Evolutionary conservation across 441 rosid genomes (phyloP).

Genomic region (Melastoma candidum): DNA sequence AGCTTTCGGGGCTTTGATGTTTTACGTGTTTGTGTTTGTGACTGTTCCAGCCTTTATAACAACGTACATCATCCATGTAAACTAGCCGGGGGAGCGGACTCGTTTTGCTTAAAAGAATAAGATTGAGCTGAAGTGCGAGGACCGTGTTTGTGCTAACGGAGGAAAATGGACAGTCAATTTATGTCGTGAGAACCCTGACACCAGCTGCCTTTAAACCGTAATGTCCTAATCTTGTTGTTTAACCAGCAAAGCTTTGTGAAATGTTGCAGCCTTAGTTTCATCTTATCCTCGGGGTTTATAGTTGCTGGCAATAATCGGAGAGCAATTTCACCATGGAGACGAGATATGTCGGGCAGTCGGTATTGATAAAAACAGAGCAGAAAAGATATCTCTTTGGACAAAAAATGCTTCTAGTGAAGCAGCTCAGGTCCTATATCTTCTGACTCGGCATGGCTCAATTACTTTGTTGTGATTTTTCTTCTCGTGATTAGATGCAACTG

Average conservation of each 20-base stretch:
- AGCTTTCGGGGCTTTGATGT: slow-evolving; percentile 6
- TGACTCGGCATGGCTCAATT: too few relatives aligned
- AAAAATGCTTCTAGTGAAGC: slow-evolving; percentile 80
- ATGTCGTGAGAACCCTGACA: slow-evolving; percentile 52
- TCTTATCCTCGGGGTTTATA: slow-evolving; percentile 7
- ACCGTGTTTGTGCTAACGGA: slow-evolving; percentile 85
- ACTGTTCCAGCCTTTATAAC: slow-evolving; percentile 53
- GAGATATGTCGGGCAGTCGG: slow-evolving; percentile 90
- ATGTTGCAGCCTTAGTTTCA: too few relatives aligned
- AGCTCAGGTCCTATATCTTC: slow-evolving; percentile 44
- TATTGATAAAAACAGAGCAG: slow-evolving; percentile 56
- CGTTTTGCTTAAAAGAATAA: slow-evolving; percentile 72
- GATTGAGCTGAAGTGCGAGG: slow-evolving; percentile 97
- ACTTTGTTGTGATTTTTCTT: not conserved
- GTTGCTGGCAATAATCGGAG: slow-evolving; percentile 93
- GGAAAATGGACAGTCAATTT: slow-evolving; percentile 77
- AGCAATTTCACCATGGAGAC: slow-evolving; percentile 80
- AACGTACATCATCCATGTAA: slow-evolving; percentile 67
- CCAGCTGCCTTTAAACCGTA: slow-evolving; percentile 69
- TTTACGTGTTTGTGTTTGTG: not conserved
- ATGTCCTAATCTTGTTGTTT: slow-evolving; percentile 4
- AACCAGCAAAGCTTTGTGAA: too few relatives aligned
- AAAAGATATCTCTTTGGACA: slow-evolving; percentile 76
- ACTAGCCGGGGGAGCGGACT: slow-evolving; percentile 54
- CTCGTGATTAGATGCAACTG: too few relatives aligned